Base-by-base conservation (phyloP, 345 rosid species). In the Ceriops decandra region DNA sequence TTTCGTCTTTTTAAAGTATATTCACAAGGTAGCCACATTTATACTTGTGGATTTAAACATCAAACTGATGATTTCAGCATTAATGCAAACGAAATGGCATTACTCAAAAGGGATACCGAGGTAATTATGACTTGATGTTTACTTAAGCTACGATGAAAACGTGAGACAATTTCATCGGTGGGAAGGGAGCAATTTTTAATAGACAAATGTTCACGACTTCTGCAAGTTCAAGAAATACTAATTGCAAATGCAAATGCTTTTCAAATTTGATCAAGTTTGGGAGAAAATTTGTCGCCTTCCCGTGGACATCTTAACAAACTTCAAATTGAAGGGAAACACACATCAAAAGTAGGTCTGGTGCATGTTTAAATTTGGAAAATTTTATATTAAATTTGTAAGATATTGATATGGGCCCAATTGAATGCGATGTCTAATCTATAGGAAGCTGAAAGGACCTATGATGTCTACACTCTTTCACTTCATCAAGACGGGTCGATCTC, bases 371-470 rank as follows among this genome's bases (percentile, higher is more conserved):
- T 8, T 52, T 6, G 30, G 28, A 15, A 65, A n/a, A 8, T 30
- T 11, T 30, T 19, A 19, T 38, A 49, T 20, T 16, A 10, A 17
- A 16, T 52, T 52, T 35, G 8, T 8, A 4, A 22, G 22, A 8
- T 3, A n/a, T 32, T 51, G 3, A 66, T 35, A 53, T 7, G 4
- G 47, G 60, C 51, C 73, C 60, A 26, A 35, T 30, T 5, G 30
- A 62, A 68, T 42, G 24, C 1, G 35, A 52, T 59, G 70, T 69
- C 63, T 38, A 42, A 30, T 15, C 46, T 22, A 1, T n/a, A 15
- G 68, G 73, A 22, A 63, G 69, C 70, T 54, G 30, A 36, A 31
- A 63, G 61, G 68, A 1, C 67, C 68, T 21, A 20, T 1, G 20
- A 56, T 38, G 51, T n/a, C 26, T 24, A 24, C 59, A 54, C 17